Conservation (phyloP, 73 alveolate species). For the Effrenium voratum region DNA sequence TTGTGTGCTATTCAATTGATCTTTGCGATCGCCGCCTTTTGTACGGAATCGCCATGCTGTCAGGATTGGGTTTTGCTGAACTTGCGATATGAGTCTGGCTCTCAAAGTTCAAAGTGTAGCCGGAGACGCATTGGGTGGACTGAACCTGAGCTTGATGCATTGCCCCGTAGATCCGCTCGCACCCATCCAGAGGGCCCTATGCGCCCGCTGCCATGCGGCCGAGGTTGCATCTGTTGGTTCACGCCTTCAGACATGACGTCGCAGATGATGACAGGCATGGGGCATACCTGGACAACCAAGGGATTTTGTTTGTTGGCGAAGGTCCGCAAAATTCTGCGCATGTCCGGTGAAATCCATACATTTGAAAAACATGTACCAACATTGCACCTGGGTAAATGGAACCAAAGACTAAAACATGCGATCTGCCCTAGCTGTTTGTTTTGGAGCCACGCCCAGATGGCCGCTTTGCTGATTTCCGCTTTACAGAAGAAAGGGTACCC, state of each 20-base stretch:
- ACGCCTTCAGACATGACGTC: slow-evolving; percentile 21
- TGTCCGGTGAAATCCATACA: too few relatives aligned
- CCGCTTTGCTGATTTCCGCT: too few relatives aligned
- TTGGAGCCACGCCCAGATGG: too few relatives aligned
- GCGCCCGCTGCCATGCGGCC: not conserved
- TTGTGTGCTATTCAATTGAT: not conserved
- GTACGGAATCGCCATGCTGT: too few relatives aligned
- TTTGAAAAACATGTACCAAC: too few relatives aligned
- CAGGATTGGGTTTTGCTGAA: slow-evolving; percentile 21
- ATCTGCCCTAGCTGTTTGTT: too few relatives aligned
- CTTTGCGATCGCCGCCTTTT: not conserved
- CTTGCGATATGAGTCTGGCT: not conserved
- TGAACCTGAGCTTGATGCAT: not conserved
- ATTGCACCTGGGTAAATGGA: too few relatives aligned
- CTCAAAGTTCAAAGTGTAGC: not conserved
- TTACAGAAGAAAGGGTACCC: too few relatives aligned
- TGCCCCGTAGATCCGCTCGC: not conserved
- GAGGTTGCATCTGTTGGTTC: slow-evolving; percentile 5
- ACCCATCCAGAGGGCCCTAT: not conserved
- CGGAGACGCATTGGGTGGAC: not conserved
- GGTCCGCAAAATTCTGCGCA: too few relatives aligned
- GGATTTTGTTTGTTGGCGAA: too few relatives aligned
- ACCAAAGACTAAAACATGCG: too few relatives aligned
- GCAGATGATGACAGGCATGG: slow-evolving; percentile 28
- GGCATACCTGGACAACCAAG: too few relatives aligned